Conservation (phyloP, 2,329 filamentous ascomycete genomes). For the Trichophaea hybrida region DNA sequence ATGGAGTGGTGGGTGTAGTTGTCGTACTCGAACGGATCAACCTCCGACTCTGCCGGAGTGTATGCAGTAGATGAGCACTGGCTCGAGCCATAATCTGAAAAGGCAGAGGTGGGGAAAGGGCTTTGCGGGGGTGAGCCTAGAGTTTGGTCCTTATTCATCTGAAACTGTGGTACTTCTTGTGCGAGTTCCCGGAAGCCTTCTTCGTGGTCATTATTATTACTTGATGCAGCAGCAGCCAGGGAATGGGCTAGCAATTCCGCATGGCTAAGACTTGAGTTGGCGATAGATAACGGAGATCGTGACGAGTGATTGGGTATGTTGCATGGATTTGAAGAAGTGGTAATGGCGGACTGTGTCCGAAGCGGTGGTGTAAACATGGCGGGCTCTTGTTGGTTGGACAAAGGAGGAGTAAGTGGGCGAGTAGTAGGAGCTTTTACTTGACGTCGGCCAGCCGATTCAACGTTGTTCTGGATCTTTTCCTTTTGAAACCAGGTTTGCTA, state of each 20-base stretch:
- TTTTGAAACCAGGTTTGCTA: not conserved
- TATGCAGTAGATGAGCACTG: constrained; percentile 23
- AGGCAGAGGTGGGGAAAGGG: constrained; percentile 26
- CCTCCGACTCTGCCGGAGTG: constrained; percentile 24
- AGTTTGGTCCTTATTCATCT: not conserved
- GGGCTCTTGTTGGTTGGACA: too few relatives aligned
- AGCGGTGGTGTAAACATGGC: constrained; percentile 1
- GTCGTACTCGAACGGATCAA: constrained; percentile 27
- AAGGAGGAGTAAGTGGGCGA: constrained; percentile 1
- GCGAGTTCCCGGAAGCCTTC: not conserved
- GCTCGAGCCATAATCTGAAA: constrained; percentile 27
- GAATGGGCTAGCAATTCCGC: constrained; percentile 23
- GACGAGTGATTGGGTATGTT: constrained; percentile 11
- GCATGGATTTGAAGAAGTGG: not conserved
- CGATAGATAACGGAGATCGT: not conserved
- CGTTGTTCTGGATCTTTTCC: constrained; percentile 2
- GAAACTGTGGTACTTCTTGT: not conserved
- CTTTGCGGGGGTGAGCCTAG: constrained; percentile 12
- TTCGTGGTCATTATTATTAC: not conserved
- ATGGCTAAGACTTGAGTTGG: not conserved
- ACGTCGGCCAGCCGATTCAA: constrained; percentile 22
- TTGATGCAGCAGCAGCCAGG: constrained; percentile 20
- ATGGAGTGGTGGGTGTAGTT: not conserved
- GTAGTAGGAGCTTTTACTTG: constrained; percentile 19
- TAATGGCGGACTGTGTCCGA: constrained; percentile 11